Conservation (phyloP, 345 rosid genomes). For the Salix suchowensis region DNA sequence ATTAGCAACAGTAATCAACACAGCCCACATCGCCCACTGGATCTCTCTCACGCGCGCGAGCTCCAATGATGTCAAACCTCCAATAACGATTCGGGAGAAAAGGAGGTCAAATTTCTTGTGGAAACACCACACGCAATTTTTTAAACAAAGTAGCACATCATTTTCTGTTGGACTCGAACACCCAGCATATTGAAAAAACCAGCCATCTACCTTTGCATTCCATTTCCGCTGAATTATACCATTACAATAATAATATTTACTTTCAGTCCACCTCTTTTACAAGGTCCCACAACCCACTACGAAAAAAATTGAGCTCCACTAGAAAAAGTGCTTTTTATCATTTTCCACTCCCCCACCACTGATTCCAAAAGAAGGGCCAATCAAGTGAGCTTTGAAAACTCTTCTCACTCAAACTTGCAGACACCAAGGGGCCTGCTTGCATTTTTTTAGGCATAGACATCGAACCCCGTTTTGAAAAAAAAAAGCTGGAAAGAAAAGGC, state of each 20-base stretch:
- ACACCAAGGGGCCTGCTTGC: constrained; percentile 25
- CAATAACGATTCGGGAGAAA: constrained; percentile 20
- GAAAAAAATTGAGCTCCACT: constrained; percentile 41
- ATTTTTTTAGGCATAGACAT: constrained; percentile 44
- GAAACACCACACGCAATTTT: constrained; percentile 15
- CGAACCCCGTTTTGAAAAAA: constrained; percentile 30
- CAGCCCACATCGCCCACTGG: not conserved
- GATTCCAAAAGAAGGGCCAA: constrained; percentile 37
- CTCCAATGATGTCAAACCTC: constrained; percentile 11
- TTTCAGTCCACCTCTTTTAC: constrained; percentile 18
- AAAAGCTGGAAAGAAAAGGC: constrained; percentile 26
- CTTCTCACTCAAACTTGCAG: constrained; percentile 37
- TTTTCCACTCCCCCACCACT: constrained; percentile 55
- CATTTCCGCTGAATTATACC: not conserved
- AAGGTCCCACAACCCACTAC: constrained; percentile 67
- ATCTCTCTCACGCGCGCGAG: not conserved
- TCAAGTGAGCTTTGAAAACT: constrained; percentile 59
- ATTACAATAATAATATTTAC: constrained; percentile 7
- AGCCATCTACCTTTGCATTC: constrained; percentile 7
- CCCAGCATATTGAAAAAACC: not conserved
- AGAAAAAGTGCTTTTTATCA: constrained; percentile 54
- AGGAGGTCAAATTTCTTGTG: constrained; percentile 30
- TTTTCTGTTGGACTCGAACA: constrained; percentile 13
- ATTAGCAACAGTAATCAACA: not conserved
- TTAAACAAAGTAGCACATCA: constrained; percentile 1